Base-by-base conservation (phyloP, 495 filamentous ascomycete genomes). In the Podospora pseudocomata region DNA sequence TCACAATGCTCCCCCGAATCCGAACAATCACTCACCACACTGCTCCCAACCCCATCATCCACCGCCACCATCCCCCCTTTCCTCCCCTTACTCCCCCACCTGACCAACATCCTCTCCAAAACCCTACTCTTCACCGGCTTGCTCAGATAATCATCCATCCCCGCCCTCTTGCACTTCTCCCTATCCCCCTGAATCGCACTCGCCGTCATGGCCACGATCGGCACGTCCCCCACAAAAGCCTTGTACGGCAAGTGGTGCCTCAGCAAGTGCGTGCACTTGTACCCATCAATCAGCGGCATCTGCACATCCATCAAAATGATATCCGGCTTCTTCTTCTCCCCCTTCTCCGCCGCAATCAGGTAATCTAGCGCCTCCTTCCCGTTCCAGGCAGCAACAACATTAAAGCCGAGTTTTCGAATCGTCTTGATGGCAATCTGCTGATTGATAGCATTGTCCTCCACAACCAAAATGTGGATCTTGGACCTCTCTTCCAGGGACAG, bases 221-320 rank as follows among this genome's bases (percentile, higher is more conserved):
- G 90, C 1, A 91, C 84, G 2, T 85, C 76, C 20, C 79, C 79
- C 18, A 84, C 80, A 16, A 81, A 77, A 16, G 75, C 74, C 60
- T 84, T 85, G 71, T 90, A 88, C 3, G 86, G 87, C 3, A 77
- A 65, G 66, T 88, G 83, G 61, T 86, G 84, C 54, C 91, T 81
- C 27, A 95, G 86, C 34, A 87, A 82, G n/a, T 88, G 87, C 0
- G 91, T 93, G 39, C 91, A 89, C 34, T 84, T 81, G 71, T 94
- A 94, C 1, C 92, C 92, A 69, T 93, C 91, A 67, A 93, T 86
- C 18, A 93, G 81, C 4, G 91, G 90, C 90, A 95, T 93, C 75
- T 93, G 90, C 0, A 93, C 87, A 71, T 96, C 91, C 92, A 96
- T 95, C 7, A 94, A 82, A 60, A 94, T 91, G n/a, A 94, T 89